These are phyloP conservation scores for Aspergillus uvarum DNA, from an alignment of 2,329 filamentous ascomycete genomes.

Conservation along the genomic window DNA sequence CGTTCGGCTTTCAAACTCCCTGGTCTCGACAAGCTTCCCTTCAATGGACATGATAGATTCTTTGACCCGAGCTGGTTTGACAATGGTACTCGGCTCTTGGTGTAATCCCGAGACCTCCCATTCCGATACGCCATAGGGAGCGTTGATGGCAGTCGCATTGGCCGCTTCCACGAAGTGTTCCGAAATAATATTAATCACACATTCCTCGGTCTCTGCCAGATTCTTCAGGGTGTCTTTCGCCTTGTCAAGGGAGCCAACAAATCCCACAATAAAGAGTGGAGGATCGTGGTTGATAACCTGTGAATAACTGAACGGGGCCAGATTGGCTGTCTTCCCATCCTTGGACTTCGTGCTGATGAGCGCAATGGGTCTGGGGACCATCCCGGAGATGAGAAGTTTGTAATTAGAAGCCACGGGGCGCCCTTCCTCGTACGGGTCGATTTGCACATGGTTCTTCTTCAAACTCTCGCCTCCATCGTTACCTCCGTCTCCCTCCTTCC, in stretches of 20 bases:
- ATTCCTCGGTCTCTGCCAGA: slow-evolving; percentile 69
- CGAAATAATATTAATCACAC: slow-evolving; percentile 81
- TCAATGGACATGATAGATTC: slow-evolving; percentile 85
- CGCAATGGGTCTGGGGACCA: slow-evolving; percentile 79
- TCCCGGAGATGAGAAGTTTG: slow-evolving; percentile 81
- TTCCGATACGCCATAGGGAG: slow-evolving; percentile 73
- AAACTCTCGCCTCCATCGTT: slow-evolving; percentile 49
- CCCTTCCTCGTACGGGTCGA: slow-evolving; percentile 75
- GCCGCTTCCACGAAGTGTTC: slow-evolving; percentile 86
- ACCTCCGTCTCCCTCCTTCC: slow-evolving; percentile 45
- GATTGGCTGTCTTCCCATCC: slow-evolving; percentile 68
- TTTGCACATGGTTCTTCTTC: slow-evolving; percentile 66
- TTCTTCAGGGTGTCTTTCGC: slow-evolving; percentile 81
- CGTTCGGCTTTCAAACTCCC: slow-evolving; percentile 74
- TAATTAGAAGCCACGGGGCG: slow-evolving; percentile 74
- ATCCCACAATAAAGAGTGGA: slow-evolving; percentile 71
- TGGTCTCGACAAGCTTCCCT: slow-evolving; percentile 68
- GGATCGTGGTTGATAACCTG: slow-evolving; percentile 83
- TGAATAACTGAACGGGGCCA: slow-evolving; percentile 87
- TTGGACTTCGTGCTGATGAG: slow-evolving; percentile 59
- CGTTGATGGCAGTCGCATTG: slow-evolving; percentile 75
- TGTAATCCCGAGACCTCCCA: slow-evolving; percentile 78
- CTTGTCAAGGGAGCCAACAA: slow-evolving; percentile 55
- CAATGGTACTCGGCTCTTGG: slow-evolving; percentile 63
- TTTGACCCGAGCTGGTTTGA: slow-evolving; percentile 69